Percentiles rank a stretch among this genome's conserved stretches.
phyloP scores from a whole-genome alignment of 1,139 yeast species.

The Taphrina populina region DNA sequence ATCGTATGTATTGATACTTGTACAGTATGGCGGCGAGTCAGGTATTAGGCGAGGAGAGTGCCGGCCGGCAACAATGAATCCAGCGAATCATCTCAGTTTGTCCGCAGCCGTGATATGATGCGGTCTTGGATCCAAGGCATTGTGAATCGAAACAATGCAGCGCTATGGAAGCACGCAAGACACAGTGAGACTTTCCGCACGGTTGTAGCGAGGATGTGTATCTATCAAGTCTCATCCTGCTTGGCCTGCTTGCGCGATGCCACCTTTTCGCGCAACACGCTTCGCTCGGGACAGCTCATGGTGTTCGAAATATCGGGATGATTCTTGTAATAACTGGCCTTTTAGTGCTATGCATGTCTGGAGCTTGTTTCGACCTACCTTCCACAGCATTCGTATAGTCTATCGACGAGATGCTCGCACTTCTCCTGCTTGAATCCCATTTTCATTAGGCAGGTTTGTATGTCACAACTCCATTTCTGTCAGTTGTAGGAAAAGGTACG shows the following conservation, averaged over 20 bases:
- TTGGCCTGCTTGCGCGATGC: constrained; percentile 13
- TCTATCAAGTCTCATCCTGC: neutral
- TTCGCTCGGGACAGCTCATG: constrained; percentile 26
- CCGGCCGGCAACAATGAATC: constrained; percentile 14
- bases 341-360: too few species aligned
- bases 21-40: constrained; percentile 59
- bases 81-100: neutral
- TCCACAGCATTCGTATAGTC: constrained; percentile 28
- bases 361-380: too few species aligned
- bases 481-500: neutral
- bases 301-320: constrained; percentile 19
- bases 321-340: constrained; percentile 9
- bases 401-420: constrained; percentile 27
- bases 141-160: neutral
- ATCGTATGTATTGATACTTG: constrained; percentile 9
- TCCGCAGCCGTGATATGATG: neutral
- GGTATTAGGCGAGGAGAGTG: constrained; percentile 50
- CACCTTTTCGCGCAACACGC: constrained; percentile 12
- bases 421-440: constrained; percentile 31
- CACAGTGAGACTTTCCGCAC: neutral
- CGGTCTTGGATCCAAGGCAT: neutral
- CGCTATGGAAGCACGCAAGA: neutral
- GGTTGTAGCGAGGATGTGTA: too few species aligned
- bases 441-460: constrained; percentile 21
- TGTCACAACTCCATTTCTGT: constrained; percentile 17